These are phyloP conservation scores for Torulaspora globosa DNA, from an alignment of 1,139 yeast species.

Conservation along the genomic window DNA sequence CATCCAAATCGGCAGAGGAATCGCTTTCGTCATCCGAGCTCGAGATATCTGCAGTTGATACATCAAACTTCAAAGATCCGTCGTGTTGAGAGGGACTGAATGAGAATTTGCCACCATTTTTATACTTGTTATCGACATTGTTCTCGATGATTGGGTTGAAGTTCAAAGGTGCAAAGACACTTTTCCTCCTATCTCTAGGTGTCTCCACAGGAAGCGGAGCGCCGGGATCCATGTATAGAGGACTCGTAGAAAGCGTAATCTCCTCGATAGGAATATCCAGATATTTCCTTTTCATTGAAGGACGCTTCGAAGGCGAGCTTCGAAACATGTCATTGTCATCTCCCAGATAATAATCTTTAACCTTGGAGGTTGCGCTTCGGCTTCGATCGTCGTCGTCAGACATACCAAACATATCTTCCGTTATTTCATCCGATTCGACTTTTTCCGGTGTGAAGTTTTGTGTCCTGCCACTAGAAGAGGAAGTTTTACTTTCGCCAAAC, in stretches of 20 bases:
- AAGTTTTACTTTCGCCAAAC: constrained; percentile 34
- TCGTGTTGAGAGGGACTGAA: constrained; percentile 32
- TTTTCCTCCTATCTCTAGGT: constrained; percentile 47
- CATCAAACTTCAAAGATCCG: constrained; percentile 33
- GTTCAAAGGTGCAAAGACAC: constrained; percentile 73
- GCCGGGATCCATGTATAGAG: constrained; percentile 73
- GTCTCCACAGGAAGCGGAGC: constrained; percentile 73
- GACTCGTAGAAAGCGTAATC: constrained; percentile 47
- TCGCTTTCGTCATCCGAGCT: constrained; percentile 38
- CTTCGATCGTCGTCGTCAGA: constrained; percentile 34
- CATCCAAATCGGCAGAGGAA: constrained; percentile 32
- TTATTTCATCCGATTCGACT: constrained; percentile 29
- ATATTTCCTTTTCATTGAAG: constrained; percentile 29
- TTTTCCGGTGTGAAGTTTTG: constrained; percentile 10
- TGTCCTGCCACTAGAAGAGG: constrained; percentile 19
- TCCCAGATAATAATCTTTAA: constrained; percentile 5
- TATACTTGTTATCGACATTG: constrained; percentile 76
- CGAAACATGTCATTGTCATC: constrained; percentile 13
- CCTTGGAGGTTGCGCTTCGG: constrained; percentile 11
- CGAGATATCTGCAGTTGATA: constrained; percentile 30
- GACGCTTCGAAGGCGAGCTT: constrained; percentile 6
- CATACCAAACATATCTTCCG: constrained; percentile 36
- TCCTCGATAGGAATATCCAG: constrained; percentile 58
- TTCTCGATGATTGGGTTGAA: constrained; percentile 76
- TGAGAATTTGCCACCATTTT: constrained; percentile 80